A percentile compares a stretch with the other conserved stretches of the same genome.
Conservation (phyloP, 768 basidiomycete genomes). For the Amanita rimosa region DNA sequence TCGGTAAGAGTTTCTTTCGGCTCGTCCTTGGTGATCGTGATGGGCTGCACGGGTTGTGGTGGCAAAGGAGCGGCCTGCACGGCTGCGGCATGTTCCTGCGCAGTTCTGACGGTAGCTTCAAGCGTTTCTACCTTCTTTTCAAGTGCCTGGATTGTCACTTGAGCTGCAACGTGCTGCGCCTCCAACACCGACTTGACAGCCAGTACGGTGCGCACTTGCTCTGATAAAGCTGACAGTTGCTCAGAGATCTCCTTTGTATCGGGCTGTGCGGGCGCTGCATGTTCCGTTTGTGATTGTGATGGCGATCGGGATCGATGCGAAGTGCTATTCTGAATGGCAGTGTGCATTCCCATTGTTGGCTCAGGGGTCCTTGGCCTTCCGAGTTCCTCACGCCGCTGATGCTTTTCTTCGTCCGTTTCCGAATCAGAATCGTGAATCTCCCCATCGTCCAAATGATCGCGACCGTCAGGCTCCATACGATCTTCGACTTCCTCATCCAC, state of each 20-base stretch:
- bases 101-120: conserved; percentile 47
- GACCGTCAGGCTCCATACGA: conserved; percentile 17
- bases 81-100: conserved; percentile 23
- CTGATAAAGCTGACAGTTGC: conserved; percentile 53
- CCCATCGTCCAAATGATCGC: conserved; percentile 13
- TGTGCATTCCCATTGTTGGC: conserved; percentile 38
- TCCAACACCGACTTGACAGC: conserved; percentile 65
- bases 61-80: conserved; percentile 2
- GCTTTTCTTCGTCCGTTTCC: conserved; percentile 7
- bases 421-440: conserved; percentile 8
- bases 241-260: conserved; percentile 32
- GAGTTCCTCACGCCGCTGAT: conserved; percentile 34
- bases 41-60: background rate
- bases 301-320: conserved; percentile 1
- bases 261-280: conserved; percentile 7
- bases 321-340: conserved; percentile 8
- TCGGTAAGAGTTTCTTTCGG: conserved; percentile 40
- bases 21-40: conserved; percentile 5
- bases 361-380: conserved; percentile 77
- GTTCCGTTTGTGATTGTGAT: conserved; percentile 18
- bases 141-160: conserved; percentile 56
- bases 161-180: conserved; percentile 67
- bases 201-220: conserved; percentile 68
- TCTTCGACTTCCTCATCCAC: conserved; percentile 73
- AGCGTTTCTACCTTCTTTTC: conserved; percentile 58